phyloP scores from a whole-genome alignment of 345 rosid genomes.

The Populus nigra region DNA sequence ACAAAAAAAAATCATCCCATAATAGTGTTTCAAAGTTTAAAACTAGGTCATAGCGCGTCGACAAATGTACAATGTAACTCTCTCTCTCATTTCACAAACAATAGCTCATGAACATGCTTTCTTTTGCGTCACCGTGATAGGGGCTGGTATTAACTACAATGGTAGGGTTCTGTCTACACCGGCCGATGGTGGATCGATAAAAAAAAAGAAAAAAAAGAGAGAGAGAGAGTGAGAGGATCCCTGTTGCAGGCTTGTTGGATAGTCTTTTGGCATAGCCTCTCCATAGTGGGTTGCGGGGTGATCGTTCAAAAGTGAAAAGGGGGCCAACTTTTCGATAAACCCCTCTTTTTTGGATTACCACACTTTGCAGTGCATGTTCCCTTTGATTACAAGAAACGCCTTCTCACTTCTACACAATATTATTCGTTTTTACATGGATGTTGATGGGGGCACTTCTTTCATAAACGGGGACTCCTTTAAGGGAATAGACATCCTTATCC shows the following conservation, averaged over 20 bases:
- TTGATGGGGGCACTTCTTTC: background rate
- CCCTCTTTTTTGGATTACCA: slow-evolving; percentile 14
- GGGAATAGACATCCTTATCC: background rate
- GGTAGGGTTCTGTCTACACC: background rate
- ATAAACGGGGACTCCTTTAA: background rate
- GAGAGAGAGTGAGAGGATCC: background rate
- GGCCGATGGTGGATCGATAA: background rate
- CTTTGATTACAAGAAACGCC: slow-evolving; percentile 15
- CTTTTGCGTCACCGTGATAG: slow-evolving; percentile 17
- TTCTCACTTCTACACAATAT: slow-evolving; percentile 22
- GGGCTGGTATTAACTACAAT: slow-evolving; percentile 15
- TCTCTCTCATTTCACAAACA: background rate
- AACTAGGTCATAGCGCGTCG: background rate
- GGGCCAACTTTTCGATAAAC: slow-evolving; percentile 34
- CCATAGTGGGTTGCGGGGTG: slow-evolving; percentile 10
- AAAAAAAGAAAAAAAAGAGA: too few relatives aligned
- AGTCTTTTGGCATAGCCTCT: background rate
- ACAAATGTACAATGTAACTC: background rate
- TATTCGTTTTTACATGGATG: background rate
- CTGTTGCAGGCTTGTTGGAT: background rate
- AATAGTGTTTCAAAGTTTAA: background rate
- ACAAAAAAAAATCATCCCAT: background rate
- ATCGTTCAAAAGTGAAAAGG: slow-evolving; percentile 41
- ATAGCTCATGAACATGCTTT: background rate
- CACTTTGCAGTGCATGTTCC: slow-evolving; percentile 39